Evolutionary conservation across 306 rosid genomes (phyloP).

Genomic region (Cucurbita argyrosperma): DNA sequence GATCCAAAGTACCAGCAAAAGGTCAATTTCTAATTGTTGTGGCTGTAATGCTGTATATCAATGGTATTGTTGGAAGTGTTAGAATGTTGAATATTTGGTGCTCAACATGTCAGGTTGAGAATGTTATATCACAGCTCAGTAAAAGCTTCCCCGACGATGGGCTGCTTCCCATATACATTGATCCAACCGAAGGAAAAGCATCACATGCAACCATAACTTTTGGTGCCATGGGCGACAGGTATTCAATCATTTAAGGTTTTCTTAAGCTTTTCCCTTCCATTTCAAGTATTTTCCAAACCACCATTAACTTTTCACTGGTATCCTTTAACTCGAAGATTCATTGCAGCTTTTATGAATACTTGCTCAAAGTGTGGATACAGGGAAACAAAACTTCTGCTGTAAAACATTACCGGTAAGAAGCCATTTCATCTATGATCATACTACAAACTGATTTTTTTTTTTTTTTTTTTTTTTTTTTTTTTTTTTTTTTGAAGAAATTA

Average conservation of each 20-base stretch:
- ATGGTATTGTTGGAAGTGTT: neutral
- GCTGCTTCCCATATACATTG: constrained; percentile 79
- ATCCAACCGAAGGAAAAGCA: constrained; percentile 52
- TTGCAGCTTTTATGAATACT: constrained; percentile 94
- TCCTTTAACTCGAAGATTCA: constrained; percentile 15
- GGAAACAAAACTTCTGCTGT: constrained; percentile 78
- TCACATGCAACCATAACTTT: constrained; percentile 62
- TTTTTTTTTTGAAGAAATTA: neutral
- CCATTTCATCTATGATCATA: neutral
- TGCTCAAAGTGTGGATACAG: constrained; percentile 94
- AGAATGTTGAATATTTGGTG: constrained; percentile 17
- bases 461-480: neutral
- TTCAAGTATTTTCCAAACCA: neutral
- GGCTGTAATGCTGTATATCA: neutral
- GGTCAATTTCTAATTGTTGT: constrained; percentile 24
- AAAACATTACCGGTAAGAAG: constrained; percentile 66
- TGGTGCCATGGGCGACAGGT: constrained; percentile 99
- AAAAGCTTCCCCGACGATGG: constrained; percentile 87
- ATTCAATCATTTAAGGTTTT: constrained; percentile 2
- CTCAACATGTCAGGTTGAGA: constrained; percentile 63
- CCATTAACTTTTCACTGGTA: neutral
- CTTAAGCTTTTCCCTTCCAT: neutral
- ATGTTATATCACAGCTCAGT: constrained; percentile 50
- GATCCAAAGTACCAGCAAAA: constrained; percentile 83
- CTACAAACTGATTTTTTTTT: neutral